These are phyloP conservation scores for Aspergillus flavus DNA, from an alignment of 2,329 filamentous ascomycete genomes.

Conservation along the genomic window DNA sequence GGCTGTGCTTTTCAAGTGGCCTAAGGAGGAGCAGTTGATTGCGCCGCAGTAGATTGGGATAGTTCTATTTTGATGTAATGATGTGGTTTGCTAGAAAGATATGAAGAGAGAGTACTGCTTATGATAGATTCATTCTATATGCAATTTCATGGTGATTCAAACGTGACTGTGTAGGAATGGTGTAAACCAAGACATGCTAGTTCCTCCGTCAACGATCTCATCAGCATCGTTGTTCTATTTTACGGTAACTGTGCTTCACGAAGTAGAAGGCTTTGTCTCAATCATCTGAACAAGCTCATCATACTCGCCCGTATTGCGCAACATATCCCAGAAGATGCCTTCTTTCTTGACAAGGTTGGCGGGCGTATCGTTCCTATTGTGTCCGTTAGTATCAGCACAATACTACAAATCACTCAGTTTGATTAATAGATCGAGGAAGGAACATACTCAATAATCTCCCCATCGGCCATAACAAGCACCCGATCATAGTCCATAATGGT, in stretches of 20 bases:
- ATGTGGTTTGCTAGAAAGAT: too few species aligned
- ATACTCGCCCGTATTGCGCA: constrained; percentile 30
- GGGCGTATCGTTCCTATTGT: constrained; percentile 25
- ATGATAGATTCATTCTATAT: background rate
- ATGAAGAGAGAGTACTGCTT: background rate
- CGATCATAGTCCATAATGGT: constrained; percentile 65
- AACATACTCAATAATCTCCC: constrained; percentile 55
- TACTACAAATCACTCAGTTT: background rate
- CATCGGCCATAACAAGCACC: constrained; percentile 60
- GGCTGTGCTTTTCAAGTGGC: constrained; percentile 39
- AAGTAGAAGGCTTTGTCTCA: background rate
- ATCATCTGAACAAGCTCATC: constrained; percentile 28
- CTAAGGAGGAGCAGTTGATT: constrained; percentile 25
- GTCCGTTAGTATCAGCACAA: background rate
- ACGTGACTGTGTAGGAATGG: background rate
- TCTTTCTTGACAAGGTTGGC: constrained; percentile 20
- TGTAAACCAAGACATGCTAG: too few species aligned
- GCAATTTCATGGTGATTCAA: background rate
- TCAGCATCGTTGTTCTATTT: background rate
- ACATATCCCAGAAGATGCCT: constrained; percentile 30
- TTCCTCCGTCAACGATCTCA: too few species aligned
- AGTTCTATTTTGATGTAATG: background rate
- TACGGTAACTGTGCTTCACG: background rate
- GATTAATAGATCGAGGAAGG: background rate
- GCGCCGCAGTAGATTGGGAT: background rate